Evolutionary conservation across 179 eudicot genomes (phyloP).

Genomic region (Carnegiea gigantea): DNA sequence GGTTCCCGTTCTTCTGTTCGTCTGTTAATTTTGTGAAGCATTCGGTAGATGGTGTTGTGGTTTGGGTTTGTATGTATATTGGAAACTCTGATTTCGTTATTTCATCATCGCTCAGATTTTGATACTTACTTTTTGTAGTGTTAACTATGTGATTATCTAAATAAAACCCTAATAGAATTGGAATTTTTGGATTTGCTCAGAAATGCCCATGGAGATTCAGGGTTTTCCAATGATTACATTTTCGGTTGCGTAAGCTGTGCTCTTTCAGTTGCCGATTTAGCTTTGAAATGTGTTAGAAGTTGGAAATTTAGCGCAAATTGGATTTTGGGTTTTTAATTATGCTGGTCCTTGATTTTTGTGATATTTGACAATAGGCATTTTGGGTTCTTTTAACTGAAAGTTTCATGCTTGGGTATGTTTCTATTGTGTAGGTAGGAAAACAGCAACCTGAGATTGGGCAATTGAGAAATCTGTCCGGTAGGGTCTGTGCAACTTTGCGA

Average conservation of each 20-base stretch:
- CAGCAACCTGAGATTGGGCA: constrained; percentile 4
- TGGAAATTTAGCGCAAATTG: neutral
- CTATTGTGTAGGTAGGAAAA: constrained; percentile 3
- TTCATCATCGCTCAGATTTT: neutral
- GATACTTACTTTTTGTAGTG: neutral
- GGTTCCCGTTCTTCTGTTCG: neutral
- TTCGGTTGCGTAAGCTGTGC: neutral
- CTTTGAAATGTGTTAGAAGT: neutral
- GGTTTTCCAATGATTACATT: neutral
- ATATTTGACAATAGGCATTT: neutral
- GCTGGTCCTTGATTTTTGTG: neutral
- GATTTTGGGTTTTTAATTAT: neutral
- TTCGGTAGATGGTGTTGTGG: neutral
- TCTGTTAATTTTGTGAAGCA: neutral
- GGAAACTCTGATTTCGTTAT: no score
- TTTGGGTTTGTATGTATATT: neutral
- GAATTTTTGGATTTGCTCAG: neutral
- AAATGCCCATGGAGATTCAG: neutral
- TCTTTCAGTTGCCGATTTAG: neutral
- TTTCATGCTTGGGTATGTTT: neutral
- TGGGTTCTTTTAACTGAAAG: neutral
- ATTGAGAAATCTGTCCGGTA: constrained; percentile 20
- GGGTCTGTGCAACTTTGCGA: constrained; percentile 37
- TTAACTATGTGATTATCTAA: neutral
- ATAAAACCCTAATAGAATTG: neutral